Evolutionary conservation across 345 rosid genomes (phyloP).

Genomic region (Salix purpurea): DNA sequence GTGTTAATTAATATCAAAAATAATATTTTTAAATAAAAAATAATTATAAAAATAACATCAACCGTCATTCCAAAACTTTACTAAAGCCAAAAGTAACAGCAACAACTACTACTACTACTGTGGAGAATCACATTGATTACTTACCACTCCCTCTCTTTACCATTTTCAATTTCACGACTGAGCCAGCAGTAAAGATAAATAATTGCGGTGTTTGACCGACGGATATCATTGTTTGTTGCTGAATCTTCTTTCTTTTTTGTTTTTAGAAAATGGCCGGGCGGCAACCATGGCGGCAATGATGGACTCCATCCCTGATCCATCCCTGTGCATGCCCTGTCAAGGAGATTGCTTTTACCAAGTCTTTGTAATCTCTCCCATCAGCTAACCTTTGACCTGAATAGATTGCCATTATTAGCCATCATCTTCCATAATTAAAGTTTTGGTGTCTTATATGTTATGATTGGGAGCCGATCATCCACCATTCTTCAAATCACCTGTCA

Average conservation of each 20-base stretch:
- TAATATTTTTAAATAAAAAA: no score
- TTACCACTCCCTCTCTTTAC: neutral
- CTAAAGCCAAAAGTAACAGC: no score
- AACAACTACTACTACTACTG: neutral
- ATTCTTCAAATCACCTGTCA: slow-evolving; percentile 36
- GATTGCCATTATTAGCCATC: slow-evolving; percentile 26
- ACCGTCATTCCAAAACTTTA: no score
- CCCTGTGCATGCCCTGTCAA: neutral
- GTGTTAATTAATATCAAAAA: no score
- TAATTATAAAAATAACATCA: no score
- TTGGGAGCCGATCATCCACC: slow-evolving; percentile 32
- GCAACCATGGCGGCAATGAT: neutral
- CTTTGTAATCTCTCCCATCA: neutral
- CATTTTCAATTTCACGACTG: neutral
- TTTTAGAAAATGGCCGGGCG: neutral
- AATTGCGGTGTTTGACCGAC: neutral
- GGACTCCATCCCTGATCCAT: neutral
- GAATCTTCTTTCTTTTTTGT: neutral
- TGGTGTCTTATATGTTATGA: slow-evolving; percentile 58
- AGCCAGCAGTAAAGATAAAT: neutral
- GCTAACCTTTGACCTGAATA: neutral
- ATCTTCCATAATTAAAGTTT: slow-evolving; percentile 50
- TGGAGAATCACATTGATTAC: neutral
- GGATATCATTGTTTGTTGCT: neutral
- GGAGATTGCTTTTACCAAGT: no score